Conservation (phyloP, 176 grass and related monocot species). For the Oryza rufipogon region DNA sequence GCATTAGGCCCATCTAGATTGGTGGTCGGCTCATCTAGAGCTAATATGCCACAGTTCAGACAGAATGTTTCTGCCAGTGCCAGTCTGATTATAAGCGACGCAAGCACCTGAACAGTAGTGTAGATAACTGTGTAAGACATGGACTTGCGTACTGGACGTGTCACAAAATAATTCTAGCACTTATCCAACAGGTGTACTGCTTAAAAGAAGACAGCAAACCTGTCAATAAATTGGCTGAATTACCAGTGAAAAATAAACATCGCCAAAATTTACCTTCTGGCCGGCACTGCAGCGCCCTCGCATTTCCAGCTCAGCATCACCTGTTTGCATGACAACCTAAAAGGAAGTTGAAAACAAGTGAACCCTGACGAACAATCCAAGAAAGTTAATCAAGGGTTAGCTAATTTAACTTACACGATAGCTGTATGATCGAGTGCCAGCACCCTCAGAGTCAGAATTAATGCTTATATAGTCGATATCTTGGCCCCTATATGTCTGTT, state of each 20-base stretch:
- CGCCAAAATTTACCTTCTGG: constrained; percentile 72
- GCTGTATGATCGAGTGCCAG: constrained; percentile 93
- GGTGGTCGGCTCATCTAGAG: constrained; percentile 94
- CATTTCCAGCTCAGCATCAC: constrained; percentile 97
- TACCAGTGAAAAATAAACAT: constrained; percentile 12
- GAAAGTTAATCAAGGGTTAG: not conserved
- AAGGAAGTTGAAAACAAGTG: constrained; percentile 19
- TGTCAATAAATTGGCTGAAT: not conserved
- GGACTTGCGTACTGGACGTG: not conserved
- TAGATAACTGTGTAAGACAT: constrained; percentile 33
- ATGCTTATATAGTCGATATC: constrained; percentile 98
- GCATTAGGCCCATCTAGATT: constrained; percentile 95
- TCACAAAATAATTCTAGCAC: not conserved
- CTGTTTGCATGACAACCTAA: constrained; percentile 97
- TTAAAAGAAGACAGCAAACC: constrained; percentile 8
- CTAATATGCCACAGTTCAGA: constrained; percentile 94
- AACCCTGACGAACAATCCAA: constrained; percentile 20
- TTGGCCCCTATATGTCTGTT: constrained; percentile 96
- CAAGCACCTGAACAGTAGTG: constrained; percentile 75
- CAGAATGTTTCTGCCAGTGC: constrained; percentile 95
- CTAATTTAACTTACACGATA: constrained; percentile 75
- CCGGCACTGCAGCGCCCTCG: constrained; percentile 95
- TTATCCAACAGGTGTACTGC: not conserved
- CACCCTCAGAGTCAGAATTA: constrained; percentile 87
- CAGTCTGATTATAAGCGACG: constrained; percentile 96